Conservation (phyloP, 305 asterid species). For the Solanum hybrid region DNA sequence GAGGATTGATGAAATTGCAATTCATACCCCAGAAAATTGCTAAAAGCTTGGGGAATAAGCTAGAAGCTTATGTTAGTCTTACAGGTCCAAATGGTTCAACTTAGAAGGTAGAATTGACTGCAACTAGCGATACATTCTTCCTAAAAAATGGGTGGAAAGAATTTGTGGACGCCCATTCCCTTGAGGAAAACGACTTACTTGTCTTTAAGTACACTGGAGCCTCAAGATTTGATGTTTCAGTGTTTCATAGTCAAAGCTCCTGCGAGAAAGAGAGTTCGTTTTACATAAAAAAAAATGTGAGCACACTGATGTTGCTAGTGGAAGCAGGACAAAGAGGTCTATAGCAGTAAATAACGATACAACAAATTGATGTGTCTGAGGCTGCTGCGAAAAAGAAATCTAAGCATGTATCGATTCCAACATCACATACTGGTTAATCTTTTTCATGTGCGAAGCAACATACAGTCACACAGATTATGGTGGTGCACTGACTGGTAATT, state of each 20-base stretch:
- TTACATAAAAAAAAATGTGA: slow-evolving; percentile 20
- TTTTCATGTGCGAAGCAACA: slow-evolving; percentile 8
- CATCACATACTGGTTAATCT: neutral
- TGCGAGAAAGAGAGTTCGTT: slow-evolving; percentile 32
- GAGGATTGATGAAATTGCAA: slow-evolving; percentile 7
- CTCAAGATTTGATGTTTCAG: slow-evolving; percentile 10
- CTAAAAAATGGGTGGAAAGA: slow-evolving; percentile 24
- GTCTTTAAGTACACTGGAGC: slow-evolving; percentile 24
- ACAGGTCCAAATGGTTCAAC: slow-evolving; percentile 27
- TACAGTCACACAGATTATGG: neutral
- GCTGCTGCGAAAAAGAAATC: no score
- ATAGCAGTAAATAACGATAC: neutral
- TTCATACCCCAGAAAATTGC: slow-evolving; percentile 26
- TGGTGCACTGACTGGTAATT: slow-evolving; percentile 21
- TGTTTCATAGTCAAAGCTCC: slow-evolving; percentile 3
- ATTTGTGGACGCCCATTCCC: slow-evolving; percentile 22
- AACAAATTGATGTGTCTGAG: neutral
- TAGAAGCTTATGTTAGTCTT: slow-evolving; percentile 16
- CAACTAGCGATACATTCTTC: slow-evolving; percentile 3
- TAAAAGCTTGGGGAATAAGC: slow-evolving; percentile 19
- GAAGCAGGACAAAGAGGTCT: slow-evolving; percentile 1
- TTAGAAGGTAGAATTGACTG: slow-evolving; percentile 19
- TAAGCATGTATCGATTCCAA: neutral
- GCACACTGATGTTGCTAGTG: slow-evolving; percentile 9
- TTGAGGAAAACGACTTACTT: slow-evolving; percentile 22